Percentiles rank a stretch among this genome's conserved stretches.
Evolutionary conservation across 331 rosid species (phyloP).

Genomic region (Cucumis variabilis): DNA sequence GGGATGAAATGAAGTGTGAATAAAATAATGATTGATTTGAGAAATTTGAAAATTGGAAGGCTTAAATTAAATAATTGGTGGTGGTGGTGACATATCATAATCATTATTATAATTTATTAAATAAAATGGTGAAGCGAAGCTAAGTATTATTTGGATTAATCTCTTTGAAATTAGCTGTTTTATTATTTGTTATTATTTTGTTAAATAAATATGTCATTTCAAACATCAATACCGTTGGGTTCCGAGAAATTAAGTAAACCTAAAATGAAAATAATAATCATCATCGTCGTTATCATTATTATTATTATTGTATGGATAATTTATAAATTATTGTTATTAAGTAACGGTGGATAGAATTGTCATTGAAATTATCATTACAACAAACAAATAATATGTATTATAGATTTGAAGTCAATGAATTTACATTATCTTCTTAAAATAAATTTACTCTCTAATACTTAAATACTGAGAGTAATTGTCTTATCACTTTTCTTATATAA

Average conservation of each 20-base stretch:
- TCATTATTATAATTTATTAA: not conserved
- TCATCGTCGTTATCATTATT: not conserved
- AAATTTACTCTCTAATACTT: too few relatives aligned
- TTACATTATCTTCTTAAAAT: too few relatives aligned
- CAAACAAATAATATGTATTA: too few relatives aligned
- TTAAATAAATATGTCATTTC: not conserved
- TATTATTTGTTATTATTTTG: not conserved
- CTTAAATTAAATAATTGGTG: slow-evolving; percentile 1
- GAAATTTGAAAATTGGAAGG: not conserved
- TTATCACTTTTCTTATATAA: too few relatives aligned
- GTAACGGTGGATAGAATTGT: too few relatives aligned
- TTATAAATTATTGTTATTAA: too few relatives aligned
- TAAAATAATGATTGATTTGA: not conserved
- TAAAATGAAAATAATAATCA: not conserved
- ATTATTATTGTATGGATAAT: not conserved
- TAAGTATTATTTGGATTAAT: not conserved
- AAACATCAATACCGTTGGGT: not conserved
- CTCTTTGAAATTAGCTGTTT: not conserved
- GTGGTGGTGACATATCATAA: not conserved
- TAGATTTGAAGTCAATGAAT: too few relatives aligned
- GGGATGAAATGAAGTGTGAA: not conserved
- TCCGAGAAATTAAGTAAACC: not conserved
- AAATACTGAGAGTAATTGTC: too few relatives aligned
- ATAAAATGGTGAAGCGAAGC: not conserved
- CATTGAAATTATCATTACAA: too few relatives aligned